A percentile compares a stretch with the other conserved stretches of the same genome.
Evolutionary conservation across 2,329 filamentous ascomycete species (phyloP).

Genomic region (Thermoascus crustaceus): DNA sequence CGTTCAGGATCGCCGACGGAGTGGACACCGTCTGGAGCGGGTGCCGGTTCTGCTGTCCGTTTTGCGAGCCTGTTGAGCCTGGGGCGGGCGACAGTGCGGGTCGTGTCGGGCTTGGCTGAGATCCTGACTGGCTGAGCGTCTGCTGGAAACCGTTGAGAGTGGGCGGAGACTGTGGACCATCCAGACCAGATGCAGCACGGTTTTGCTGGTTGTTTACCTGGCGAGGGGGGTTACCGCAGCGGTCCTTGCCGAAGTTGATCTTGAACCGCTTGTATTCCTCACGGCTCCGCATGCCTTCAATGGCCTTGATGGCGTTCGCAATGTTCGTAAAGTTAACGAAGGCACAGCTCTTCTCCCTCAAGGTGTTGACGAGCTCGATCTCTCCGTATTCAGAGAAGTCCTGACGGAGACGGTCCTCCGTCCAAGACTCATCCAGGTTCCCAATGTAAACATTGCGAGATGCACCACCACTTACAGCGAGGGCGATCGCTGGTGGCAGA

Average conservation of each 20-base stretch:
- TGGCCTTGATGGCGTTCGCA: conserved; percentile 98
- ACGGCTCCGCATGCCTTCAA: conserved; percentile 86
- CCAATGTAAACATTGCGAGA: conserved; percentile 98
- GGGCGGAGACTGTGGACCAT: conserved; percentile 49
- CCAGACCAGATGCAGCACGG: conserved; percentile 49
- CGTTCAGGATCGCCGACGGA: conserved; percentile 68
- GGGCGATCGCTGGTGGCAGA: conserved; percentile 86
- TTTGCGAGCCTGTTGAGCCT: conserved; percentile 46
- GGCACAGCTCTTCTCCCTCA: conserved; percentile 97
- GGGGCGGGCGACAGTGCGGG: conserved; percentile 47
- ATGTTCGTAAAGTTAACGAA: conserved; percentile 99
- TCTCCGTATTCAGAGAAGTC: conserved; percentile 97
- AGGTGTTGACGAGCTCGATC: conserved; percentile 92
- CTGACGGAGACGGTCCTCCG: conserved; percentile 86
- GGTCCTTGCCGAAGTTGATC: conserved; percentile 98
- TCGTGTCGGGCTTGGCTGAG: conserved; percentile 54
- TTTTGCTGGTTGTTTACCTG: conserved; percentile 66
- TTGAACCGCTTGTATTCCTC: conserved; percentile 99
- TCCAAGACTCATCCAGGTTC: conserved; percentile 95
- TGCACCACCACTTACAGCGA: conserved; percentile 91
- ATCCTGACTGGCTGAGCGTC: conserved; percentile 44
- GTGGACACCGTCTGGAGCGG: conserved; percentile 48
- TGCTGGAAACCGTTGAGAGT: conserved; percentile 51
- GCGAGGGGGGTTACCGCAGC: conserved; percentile 90
- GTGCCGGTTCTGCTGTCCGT: conserved; percentile 52